A percentile compares a stretch with the other conserved stretches of the same genome.
phyloP scores from a whole-genome alignment of 2,329 filamentous ascomycete genomes.

The Microsporum audouinii region DNA sequence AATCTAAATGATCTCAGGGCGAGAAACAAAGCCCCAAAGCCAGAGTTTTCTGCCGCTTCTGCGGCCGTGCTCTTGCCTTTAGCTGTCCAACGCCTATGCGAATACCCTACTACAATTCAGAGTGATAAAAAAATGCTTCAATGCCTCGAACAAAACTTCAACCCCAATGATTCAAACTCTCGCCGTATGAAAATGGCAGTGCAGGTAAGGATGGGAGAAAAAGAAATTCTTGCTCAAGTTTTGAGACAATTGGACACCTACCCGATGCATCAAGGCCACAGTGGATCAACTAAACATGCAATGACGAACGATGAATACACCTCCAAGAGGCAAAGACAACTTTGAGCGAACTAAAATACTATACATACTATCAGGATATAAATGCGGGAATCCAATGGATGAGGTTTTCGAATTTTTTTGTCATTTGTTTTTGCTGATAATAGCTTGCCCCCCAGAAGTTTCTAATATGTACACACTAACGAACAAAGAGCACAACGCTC shows the following conservation, averaged over 20 bases:
- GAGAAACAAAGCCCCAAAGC: constrained; percentile 30
- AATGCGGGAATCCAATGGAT: not conserved
- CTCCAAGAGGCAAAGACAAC: constrained; percentile 16
- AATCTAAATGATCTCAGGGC: constrained; percentile 25
- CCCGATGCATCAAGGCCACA: constrained; percentile 18
- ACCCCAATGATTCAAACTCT: constrained; percentile 19
- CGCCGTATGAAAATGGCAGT: constrained; percentile 48
- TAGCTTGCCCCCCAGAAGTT: not conserved
- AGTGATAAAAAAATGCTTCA: constrained; percentile 38
- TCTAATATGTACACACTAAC: constrained; percentile 5
- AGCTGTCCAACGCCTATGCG: constrained; percentile 26
- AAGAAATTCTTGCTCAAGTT: constrained; percentile 50
- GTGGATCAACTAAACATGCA: constrained; percentile 23
- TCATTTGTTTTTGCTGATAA: constrained; percentile 5
- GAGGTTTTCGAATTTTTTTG: constrained; percentile 12
- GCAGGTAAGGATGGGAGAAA: constrained; percentile 60
- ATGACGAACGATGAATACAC: constrained; percentile 18
- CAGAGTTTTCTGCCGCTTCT: constrained; percentile 16
- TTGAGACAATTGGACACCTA: constrained; percentile 23
- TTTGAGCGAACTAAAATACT: not conserved
- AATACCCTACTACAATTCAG: constrained; percentile 45
- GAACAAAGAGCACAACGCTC: not conserved
- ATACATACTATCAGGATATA: not conserved
- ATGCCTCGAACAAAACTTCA: constrained; percentile 16
- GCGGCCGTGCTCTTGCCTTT: constrained; percentile 27